A percentile compares a stretch with the other conserved stretches of the same genome.
phyloP scores from a whole-genome alignment of 1,284 basidiomycete species.

The Trametes hirsuta region DNA sequence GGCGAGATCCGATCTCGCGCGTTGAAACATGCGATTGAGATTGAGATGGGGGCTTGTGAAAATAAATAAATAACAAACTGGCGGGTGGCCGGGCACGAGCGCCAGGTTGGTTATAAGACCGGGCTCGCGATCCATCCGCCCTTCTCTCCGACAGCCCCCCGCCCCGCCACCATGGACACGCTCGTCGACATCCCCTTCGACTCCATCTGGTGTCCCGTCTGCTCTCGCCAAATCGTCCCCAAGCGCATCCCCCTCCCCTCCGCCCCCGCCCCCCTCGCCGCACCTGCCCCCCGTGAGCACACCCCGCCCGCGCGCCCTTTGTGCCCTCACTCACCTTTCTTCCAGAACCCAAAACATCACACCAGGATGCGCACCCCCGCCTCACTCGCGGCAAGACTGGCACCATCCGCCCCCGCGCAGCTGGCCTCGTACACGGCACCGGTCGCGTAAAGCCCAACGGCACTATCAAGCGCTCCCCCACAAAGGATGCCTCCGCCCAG shows the following conservation, averaged over 20 bases:
- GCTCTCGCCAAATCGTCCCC: slow-evolving; percentile 70
- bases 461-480: slow-evolving; percentile 49
- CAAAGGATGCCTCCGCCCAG: slow-evolving; percentile 29
- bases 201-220: slow-evolving; percentile 74
- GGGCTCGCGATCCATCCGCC: slow-evolving; percentile 21
- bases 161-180: slow-evolving; percentile 29
- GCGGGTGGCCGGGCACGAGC: slow-evolving; percentile 1
- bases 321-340: slow-evolving; percentile 13
- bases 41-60: slow-evolving; percentile 8
- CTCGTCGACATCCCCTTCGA: slow-evolving; percentile 55
- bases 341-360: slow-evolving; percentile 34
- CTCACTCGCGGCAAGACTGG: slow-evolving; percentile 45
- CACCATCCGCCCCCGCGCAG: slow-evolving; percentile 43
- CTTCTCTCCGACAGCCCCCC: slow-evolving; percentile 26
- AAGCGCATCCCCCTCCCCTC: slow-evolving; percentile 61
- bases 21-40: slow-evolving; percentile 16
- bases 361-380: slow-evolving; percentile 30
- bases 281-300: slow-evolving; percentile 39
- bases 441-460: slow-evolving; percentile 59
- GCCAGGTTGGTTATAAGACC: slow-evolving; percentile 24
- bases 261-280: slow-evolving; percentile 35
- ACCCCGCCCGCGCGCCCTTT: not conserved
- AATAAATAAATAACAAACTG: slow-evolving; percentile 23
- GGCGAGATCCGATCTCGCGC: slow-evolving; percentile 15
- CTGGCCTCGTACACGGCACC: slow-evolving; percentile 64